Evolutionary conservation across 2,329 filamentous ascomycete species (phyloP).

Genomic region (Podosphaera leucotricha): DNA sequence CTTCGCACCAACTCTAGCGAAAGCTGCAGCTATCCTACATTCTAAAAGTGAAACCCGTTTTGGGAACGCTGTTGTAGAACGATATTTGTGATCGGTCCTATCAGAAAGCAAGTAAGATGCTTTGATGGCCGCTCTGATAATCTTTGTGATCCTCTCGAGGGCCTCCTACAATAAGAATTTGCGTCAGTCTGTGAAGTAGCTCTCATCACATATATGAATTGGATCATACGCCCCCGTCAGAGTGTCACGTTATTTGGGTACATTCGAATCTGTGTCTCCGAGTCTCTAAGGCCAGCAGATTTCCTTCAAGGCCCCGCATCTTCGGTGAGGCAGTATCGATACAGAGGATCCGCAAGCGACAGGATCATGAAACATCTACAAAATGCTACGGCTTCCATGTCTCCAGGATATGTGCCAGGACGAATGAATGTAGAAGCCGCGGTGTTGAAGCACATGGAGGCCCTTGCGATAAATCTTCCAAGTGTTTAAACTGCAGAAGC

Average conservation of each 20-base stretch:
- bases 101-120: no score
- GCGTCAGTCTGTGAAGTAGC: no score
- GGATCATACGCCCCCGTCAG: not conserved
- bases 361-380: not conserved
- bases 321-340: not conserved
- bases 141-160: no score
- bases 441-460: not conserved
- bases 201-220: not conserved
- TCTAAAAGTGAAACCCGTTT: no score
- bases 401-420: not conserved
- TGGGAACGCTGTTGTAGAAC: no score
- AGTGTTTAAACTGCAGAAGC: not conserved
- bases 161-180: no score
- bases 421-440: not conserved
- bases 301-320: not conserved
- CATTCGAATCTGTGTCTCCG: not conserved
- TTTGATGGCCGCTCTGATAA: no score
- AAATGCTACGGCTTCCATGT: not conserved
- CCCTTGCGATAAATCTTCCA: not conserved
- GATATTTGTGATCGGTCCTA: no score
- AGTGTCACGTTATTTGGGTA: not conserved
- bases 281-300: not conserved
- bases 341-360: not conserved
- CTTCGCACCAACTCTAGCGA: no score
- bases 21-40: no score